Conservation (phyloP, 2,329 filamentous ascomycete genomes). For the Sporothrix schenckii region DNA sequence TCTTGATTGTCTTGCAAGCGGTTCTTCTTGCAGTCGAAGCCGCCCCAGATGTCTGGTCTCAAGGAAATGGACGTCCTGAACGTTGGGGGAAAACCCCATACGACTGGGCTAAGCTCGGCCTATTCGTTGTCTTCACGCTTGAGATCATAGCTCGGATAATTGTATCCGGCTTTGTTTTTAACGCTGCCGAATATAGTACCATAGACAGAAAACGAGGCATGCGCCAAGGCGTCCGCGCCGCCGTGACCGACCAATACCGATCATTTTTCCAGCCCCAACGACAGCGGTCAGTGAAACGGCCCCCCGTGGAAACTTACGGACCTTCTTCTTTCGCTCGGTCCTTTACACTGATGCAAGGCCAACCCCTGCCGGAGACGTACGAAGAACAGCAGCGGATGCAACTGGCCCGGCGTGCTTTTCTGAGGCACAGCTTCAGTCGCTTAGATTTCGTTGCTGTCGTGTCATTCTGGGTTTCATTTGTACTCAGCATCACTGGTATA, state of each 20-base stretch:
- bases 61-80: conserved; percentile 61
- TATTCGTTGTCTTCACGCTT: conserved; percentile 88
- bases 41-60: conserved; percentile 67
- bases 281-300: conserved; percentile 65
- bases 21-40: conserved; percentile 86
- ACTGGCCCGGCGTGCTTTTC: conserved; percentile 85
- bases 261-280: conserved; percentile 81
- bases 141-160: conserved; percentile 83
- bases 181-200: conserved; percentile 88
- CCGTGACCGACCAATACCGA: conserved; percentile 74
- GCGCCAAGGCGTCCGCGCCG: conserved; percentile 71
- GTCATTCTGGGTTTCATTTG: conserved; percentile 92
- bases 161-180: conserved; percentile 90
- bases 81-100: conserved; percentile 70
- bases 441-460: conserved; percentile 92
- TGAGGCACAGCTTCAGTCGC: conserved; percentile 93
- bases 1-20: conserved; percentile 86
- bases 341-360: conserved; percentile 73
- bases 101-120: conserved; percentile 77
- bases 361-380: conserved; percentile 62
- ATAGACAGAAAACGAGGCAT: conserved; percentile 78
- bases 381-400: conserved; percentile 82
- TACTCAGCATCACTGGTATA: conserved; percentile 68
- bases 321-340: conserved; percentile 72
- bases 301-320: conserved; percentile 49